Percentiles rank a stretch among this genome's conserved stretches.
Evolutionary conservation across 2,329 filamentous ascomycete species (phyloP).

Genomic region (Graphiopsis chlorocephala): DNA sequence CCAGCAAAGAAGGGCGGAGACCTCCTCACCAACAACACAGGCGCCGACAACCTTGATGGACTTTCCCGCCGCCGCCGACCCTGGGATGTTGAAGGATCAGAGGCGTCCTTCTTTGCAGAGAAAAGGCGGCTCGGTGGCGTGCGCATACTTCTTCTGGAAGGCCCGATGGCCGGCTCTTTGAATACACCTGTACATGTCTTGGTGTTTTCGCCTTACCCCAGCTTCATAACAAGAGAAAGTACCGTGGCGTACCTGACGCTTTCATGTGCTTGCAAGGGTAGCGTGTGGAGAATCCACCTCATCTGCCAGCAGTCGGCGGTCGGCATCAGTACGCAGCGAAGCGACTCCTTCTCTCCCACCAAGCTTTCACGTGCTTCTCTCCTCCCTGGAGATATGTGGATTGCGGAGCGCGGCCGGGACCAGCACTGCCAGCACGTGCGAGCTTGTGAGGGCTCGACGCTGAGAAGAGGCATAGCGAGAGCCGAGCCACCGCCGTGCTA

Average conservation of each 20-base stretch:
- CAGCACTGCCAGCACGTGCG: slow-evolving; percentile 4
- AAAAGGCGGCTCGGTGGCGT: slow-evolving; percentile 8
- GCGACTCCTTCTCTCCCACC: background rate
- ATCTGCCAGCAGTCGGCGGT: background rate
- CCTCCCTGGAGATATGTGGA: slow-evolving; percentile 2
- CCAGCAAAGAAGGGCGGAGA: background rate
- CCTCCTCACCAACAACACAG: slow-evolving; percentile 9
- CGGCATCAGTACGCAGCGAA: background rate
- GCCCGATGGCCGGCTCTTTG: background rate
- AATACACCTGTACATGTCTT: background rate
- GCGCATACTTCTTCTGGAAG: slow-evolving; percentile 10
- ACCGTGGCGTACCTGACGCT: slow-evolving; percentile 1
- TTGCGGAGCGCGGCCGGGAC: slow-evolving; percentile 11
- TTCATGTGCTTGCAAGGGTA: slow-evolving; percentile 6
- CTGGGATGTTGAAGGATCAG: background rate
- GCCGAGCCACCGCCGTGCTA: slow-evolving; percentile 12
- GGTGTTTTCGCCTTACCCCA: background rate
- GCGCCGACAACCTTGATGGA: background rate
- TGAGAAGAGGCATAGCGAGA: background rate
- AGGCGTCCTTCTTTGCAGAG: slow-evolving; percentile 15
- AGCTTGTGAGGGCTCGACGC: background rate
- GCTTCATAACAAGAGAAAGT: background rate
- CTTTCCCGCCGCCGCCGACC: background rate
- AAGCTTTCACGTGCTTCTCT: slow-evolving; percentile 9
- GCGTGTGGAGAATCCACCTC: slow-evolving; percentile 1